phyloP scores from a whole-genome alignment of 306 rosid genomes.

The Malus asiatica region DNA sequence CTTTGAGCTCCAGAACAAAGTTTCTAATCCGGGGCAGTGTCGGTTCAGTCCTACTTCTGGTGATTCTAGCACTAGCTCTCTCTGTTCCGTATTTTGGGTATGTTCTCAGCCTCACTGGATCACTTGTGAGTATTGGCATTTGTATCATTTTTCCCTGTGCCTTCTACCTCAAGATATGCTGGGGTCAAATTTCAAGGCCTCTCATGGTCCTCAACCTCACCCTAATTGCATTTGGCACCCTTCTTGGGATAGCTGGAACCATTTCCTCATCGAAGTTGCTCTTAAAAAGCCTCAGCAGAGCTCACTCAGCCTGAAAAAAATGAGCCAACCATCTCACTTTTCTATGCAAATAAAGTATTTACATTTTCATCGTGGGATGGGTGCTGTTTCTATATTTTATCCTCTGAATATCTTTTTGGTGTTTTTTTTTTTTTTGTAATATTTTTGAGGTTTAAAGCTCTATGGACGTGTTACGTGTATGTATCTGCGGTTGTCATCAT shows the following conservation, averaged over 20 bases:
- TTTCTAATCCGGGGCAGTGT: constrained; percentile 32
- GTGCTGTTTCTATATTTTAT: neutral
- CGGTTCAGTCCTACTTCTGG: constrained; percentile 43
- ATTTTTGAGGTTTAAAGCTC: neutral
- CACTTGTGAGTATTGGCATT: constrained; percentile 40
- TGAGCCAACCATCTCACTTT: neutral
- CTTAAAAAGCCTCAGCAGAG: constrained; percentile 13
- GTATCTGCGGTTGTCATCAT: neutral
- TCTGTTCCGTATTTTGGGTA: constrained; percentile 57
- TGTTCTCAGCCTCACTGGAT: constrained; percentile 73
- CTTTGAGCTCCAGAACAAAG: constrained; percentile 35
- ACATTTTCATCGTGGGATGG: neutral
- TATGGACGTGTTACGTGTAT: neutral
- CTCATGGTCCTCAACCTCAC: constrained; percentile 28
- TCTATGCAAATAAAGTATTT: neutral
- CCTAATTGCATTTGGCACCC: constrained; percentile 34
- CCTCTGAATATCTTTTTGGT: neutral
- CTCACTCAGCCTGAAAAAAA: constrained; percentile 11
- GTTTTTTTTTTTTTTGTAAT: neutral
- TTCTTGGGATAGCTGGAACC: constrained; percentile 54
- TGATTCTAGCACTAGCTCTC: constrained; percentile 50
- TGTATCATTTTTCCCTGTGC: constrained; percentile 49
- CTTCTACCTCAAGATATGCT: constrained; percentile 53
- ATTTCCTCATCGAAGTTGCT: constrained; percentile 46
- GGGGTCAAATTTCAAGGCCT: constrained; percentile 44